Evolutionary conservation across 2,329 filamentous ascomycete species (phyloP).

Genomic region (Colletotrichum sp.): DNA sequence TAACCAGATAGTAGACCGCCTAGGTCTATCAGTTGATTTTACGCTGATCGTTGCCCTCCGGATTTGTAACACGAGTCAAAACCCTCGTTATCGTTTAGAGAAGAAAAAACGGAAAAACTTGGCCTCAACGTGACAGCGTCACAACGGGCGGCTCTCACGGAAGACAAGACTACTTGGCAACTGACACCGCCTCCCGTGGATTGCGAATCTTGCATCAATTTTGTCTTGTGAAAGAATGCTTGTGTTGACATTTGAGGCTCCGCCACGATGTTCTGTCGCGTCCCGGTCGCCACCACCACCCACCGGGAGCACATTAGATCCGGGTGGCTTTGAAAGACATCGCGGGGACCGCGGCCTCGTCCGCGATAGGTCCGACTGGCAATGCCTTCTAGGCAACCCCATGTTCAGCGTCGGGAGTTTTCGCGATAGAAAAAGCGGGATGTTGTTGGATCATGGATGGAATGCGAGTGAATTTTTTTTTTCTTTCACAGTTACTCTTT

Average conservation of each 20-base stretch:
- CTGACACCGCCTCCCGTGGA: background rate
- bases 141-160: background rate
- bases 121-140: background rate
- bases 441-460: background rate
- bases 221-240: background rate
- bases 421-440: conserved; percentile 2
- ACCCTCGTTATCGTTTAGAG: background rate
- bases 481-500: background rate
- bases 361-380: background rate
- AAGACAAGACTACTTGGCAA: background rate
- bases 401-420: background rate
- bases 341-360: background rate
- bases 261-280: background rate
- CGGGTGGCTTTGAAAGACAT: background rate
- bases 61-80: background rate
- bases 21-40: background rate
- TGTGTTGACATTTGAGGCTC: background rate
- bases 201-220: background rate
- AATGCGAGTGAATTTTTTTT: background rate
- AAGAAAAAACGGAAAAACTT: background rate
- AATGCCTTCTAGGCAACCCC: background rate
- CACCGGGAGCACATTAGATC: conserved; percentile 2
- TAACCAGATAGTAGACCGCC: background rate
- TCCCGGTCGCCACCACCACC: background rate
- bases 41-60: background rate